phyloP scores from a whole-genome alignment of 257 asterid genomes.

The Forsythia suspensa region DNA sequence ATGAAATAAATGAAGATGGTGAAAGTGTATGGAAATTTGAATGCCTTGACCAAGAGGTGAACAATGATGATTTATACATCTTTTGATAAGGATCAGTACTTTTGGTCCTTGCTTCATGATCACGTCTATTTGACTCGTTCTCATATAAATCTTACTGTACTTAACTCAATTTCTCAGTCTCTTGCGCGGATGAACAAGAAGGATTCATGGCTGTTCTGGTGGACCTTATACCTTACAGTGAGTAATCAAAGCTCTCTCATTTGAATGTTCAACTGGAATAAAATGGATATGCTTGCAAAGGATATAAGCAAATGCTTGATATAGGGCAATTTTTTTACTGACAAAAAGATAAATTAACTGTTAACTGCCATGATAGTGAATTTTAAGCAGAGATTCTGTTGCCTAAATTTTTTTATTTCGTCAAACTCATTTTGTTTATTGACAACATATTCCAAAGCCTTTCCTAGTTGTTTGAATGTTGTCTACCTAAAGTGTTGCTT shows the following conservation, averaged over 20 bases:
- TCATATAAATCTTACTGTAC: neutral
- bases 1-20: constrained; percentile 42
- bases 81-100: neutral
- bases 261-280: constrained; percentile 8
- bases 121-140: neutral
- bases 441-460: constrained; percentile 10
- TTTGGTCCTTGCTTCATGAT: neutral
- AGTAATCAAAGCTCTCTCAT: constrained; percentile 18
- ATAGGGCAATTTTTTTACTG: neutral
- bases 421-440: neutral
- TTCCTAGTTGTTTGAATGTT: neutral
- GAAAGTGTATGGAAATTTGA: constrained; percentile 51
- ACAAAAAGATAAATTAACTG: constrained; percentile 3
- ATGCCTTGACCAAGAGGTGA: constrained; percentile 65
- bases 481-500: constrained; percentile 9
- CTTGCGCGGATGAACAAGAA: constrained; percentile 55
- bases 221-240: constrained; percentile 53
- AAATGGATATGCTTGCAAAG: neutral
- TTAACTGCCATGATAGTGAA: neutral
- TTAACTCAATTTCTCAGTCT: constrained; percentile 28
- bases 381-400: neutral
- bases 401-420: neutral
- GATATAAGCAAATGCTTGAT: constrained; percentile 12
- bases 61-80: constrained; percentile 9
- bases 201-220: constrained; percentile 52